phyloP scores from a whole-genome alignment of 306 rosid genomes.

The Lagenaria siceraria region DNA sequence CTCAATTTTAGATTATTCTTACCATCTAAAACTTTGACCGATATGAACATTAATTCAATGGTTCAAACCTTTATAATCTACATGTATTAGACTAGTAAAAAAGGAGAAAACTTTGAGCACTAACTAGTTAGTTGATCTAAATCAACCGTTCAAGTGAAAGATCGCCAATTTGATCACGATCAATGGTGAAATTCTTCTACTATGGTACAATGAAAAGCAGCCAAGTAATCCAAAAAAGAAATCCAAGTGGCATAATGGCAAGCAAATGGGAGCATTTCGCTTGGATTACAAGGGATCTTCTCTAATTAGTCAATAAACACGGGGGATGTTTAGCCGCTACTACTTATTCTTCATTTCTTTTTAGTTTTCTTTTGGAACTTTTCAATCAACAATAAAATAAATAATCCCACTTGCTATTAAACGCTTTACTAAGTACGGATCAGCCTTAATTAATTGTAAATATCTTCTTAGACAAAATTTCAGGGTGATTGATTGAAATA shows the following conservation, averaged over 20 bases:
- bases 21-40: no score
- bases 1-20: no score
- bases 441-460: not conserved
- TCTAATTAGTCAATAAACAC: conserved; percentile 6
- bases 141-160: not conserved
- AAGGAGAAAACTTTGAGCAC: not conserved
- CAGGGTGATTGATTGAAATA: not conserved
- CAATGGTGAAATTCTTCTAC: not conserved
- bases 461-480: not conserved
- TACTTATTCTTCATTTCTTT: not conserved
- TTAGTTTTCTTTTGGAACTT: not conserved
- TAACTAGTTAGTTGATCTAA: no score
- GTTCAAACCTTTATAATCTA: no score
- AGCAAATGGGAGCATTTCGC: conserved; percentile 12
- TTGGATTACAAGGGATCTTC: conserved; percentile 36
- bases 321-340: not conserved
- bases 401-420: not conserved
- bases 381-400: not conserved
- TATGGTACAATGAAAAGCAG: not conserved
- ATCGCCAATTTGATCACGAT: not conserved
- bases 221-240: not conserved
- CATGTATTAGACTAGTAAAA: no score
- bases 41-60: no score
- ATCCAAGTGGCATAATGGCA: not conserved
- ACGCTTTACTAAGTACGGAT: not conserved